Evolutionary conservation across 768 basidiomycete genomes (phyloP), one percentile per base, ranked within the genome.

Genomic region (Gyrodon lividus): DNA sequence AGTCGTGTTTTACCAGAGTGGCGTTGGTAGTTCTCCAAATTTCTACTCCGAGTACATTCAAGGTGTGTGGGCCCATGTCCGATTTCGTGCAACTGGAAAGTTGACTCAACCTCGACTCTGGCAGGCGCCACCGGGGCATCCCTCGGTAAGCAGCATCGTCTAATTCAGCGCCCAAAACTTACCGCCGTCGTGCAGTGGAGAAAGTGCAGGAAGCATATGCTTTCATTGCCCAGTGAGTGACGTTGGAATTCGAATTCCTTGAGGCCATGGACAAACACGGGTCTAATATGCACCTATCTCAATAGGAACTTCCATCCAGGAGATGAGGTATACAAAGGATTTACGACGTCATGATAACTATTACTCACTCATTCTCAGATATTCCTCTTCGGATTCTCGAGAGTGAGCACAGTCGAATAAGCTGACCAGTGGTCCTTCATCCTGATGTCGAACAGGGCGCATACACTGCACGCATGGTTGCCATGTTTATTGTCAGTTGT

Each of bases 191-290:
- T 43, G 13, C 57, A 88, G 86, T 70, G 35, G 83, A 84, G 51
- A 88, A 89, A 60, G 84, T 89, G 2, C 83, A 89, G 68, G 86
- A 89, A 56, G 87, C 82, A 30, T 87, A 88, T 68, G 84, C 79
- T n/a, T 89, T 89, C 61, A 84, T 89, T 58, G 80, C 87, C 19
- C 85, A 89, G 86, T 89, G 59, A 66, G 86, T 71, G 14, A 14
- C 41, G 4, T 20, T 19, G n/a, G 35, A 37, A 9, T 22, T 51
- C 10, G n/a, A n/a, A n/a, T n/a, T n/a, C n/a, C 28, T 41, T 20
- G 22, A 38, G 17, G 14, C 10, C 30, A 4, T 48, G 26, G 22
- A 24, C n/a, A 6, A 5, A 17, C 19, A 43, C 16, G 19, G 8
- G 14, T 45, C 19, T 34, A n/a, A 48, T 41, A 38, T 37, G 40